phyloP scores from a whole-genome alignment of 805 yeast species.

The Metschnikowia aberdeeniae region DNA sequence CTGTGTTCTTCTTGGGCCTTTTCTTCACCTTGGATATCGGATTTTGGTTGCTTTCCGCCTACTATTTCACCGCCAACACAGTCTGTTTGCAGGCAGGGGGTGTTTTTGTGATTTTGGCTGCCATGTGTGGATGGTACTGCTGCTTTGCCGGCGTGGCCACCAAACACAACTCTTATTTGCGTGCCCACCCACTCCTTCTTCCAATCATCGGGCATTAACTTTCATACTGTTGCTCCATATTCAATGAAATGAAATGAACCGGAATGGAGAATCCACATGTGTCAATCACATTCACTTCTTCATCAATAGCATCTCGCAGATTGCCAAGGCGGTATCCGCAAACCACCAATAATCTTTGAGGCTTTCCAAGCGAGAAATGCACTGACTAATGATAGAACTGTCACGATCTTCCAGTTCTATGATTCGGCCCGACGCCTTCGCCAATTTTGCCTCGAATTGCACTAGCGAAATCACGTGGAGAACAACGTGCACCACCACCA shows the following conservation, averaged over 20 bases:
- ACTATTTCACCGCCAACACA: slow-evolving; percentile 40
- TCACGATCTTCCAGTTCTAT: background rate
- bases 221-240: background rate
- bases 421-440: background rate
- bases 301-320: background rate
- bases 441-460: slow-evolving; percentile 1
- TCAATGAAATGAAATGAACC: background rate
- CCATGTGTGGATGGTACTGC: slow-evolving; percentile 18
- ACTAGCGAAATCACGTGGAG: background rate
- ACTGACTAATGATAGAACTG: background rate
- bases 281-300: background rate
- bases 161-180: slow-evolving; percentile 14
- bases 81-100: slow-evolving; percentile 15
- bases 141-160: slow-evolving; percentile 19
- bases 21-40: slow-evolving; percentile 53
- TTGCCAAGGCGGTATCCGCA: slow-evolving; percentile 1
- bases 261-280: background rate
- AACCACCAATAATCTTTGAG: slow-evolving; percentile 4
- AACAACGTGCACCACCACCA: slow-evolving; percentile 4
- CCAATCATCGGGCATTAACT: slow-evolving; percentile 12
- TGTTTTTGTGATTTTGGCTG: slow-evolving; percentile 12
- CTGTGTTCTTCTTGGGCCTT: slow-evolving; percentile 47
- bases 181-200: slow-evolving; percentile 11
- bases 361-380: background rate
- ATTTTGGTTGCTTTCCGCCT: slow-evolving; percentile 48